These are phyloP conservation scores for Xylaria castorea DNA, from an alignment of 495 filamentous ascomycete genomes.

Conservation along the genomic window DNA sequence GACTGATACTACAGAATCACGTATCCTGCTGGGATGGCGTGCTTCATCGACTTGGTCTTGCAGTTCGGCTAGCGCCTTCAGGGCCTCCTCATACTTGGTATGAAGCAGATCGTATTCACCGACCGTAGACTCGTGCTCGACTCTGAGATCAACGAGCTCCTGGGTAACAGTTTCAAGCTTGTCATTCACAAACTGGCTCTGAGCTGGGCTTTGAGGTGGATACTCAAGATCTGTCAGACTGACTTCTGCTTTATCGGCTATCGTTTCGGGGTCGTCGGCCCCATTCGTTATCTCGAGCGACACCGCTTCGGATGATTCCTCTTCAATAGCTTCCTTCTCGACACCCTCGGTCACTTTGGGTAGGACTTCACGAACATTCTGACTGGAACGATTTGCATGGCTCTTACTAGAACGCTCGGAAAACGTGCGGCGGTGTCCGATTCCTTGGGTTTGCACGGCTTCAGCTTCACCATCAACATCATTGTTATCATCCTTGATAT, in stretches of 20 bases:
- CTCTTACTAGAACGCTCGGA: constrained; percentile 60
- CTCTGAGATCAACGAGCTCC: constrained; percentile 87
- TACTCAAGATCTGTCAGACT: constrained; percentile 35
- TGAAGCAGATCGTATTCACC: constrained; percentile 82
- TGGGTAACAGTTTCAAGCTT: constrained; percentile 92
- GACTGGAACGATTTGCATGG: constrained; percentile 57
- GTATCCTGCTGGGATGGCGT: constrained; percentile 64
- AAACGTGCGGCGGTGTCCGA: constrained; percentile 51
- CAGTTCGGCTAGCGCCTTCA: constrained; percentile 79
- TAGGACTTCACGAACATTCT: constrained; percentile 58
- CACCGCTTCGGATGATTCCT: constrained; percentile 29
- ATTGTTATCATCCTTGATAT: constrained; percentile 69
- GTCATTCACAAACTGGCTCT: constrained; percentile 85
- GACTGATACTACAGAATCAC: constrained; percentile 61
- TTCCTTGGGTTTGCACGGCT: constrained; percentile 48
- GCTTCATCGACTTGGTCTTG: constrained; percentile 88
- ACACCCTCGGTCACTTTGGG: constrained; percentile 52
- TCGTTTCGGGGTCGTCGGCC: background rate
- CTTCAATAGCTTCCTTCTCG: constrained; percentile 46
- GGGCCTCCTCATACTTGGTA: constrained; percentile 88
- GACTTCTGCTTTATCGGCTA: constrained; percentile 41
- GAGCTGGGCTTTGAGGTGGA: constrained; percentile 71
- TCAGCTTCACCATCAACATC: constrained; percentile 34
- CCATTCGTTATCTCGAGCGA: constrained; percentile 14
- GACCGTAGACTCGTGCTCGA: constrained; percentile 86